Evolutionary conservation across 345 rosid species (phyloP).

Genomic region (Camelina laxa): DNA sequence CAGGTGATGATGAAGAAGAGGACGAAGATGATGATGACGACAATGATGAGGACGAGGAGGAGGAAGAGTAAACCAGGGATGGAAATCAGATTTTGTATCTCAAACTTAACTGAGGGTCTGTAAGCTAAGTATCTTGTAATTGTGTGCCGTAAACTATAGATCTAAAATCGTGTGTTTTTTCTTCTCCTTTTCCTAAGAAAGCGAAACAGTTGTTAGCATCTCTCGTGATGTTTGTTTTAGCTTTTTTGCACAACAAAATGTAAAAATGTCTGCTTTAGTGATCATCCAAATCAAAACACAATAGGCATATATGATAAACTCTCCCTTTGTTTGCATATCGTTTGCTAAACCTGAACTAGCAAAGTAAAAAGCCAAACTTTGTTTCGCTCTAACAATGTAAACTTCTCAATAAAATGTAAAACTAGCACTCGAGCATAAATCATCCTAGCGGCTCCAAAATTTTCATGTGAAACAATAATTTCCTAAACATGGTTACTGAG

Average conservation of each 20-base stretch:
- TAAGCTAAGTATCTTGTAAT: constrained; percentile 38
- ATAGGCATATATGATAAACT: background rate
- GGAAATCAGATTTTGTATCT: constrained; percentile 21
- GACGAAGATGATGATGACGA: constrained; percentile 7
- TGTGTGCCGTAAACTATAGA: constrained; percentile 28
- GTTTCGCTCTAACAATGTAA: background rate
- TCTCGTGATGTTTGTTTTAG: constrained; percentile 22
- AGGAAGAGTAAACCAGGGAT: constrained; percentile 34
- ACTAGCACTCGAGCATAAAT: constrained; percentile 9
- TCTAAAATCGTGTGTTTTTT: constrained; percentile 13
- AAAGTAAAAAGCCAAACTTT: background rate
- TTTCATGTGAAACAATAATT: background rate
- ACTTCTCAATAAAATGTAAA: constrained; percentile 8
- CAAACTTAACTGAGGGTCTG: constrained; percentile 14
- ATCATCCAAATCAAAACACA: constrained; percentile 13
- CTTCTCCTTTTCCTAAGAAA: constrained; percentile 21
- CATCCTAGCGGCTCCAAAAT: constrained; percentile 18
- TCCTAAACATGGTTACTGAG: background rate
- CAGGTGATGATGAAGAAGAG: constrained; percentile 27
- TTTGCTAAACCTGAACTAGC: constrained; percentile 8
- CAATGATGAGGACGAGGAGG: constrained; percentile 24
- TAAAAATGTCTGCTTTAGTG: constrained; percentile 19
- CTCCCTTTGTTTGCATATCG: too few species aligned
- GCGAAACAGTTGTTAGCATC: constrained; percentile 26
- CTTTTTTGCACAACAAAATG: constrained; percentile 19